phyloP scores from a whole-genome alignment of 2,329 filamentous ascomycete species.

The Tolypocladium cylindrosporum region DNA sequence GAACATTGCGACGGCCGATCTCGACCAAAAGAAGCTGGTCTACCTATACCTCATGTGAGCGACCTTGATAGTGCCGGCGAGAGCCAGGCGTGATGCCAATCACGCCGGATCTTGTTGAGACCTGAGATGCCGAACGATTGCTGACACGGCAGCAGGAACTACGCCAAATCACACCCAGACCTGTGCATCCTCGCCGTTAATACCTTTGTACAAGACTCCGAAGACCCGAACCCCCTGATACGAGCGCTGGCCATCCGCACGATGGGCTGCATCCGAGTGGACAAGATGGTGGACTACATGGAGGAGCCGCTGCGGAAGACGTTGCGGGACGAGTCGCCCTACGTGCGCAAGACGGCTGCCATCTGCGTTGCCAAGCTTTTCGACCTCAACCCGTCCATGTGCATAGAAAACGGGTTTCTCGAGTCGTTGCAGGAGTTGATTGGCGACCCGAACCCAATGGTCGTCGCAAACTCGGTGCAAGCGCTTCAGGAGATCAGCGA shows the following conservation, averaged over 20 bases:
- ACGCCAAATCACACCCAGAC: constrained; percentile 97
- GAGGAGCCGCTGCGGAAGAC: constrained; percentile 96
- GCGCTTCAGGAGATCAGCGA: constrained; percentile 88
- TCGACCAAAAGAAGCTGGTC: constrained; percentile 99
- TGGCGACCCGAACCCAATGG: constrained; percentile 96
- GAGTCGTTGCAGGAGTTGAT: constrained; percentile 93
- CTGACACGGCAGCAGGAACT: constrained; percentile 58
- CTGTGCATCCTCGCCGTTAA: constrained; percentile 98
- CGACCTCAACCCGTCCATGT: constrained; percentile 85
- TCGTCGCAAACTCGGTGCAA: constrained; percentile 94
- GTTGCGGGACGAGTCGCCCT: constrained; percentile 90
- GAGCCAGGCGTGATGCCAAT: background rate
- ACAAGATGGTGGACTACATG: constrained; percentile 99
- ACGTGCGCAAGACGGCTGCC: constrained; percentile 94
- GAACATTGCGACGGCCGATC: constrained; percentile 89
- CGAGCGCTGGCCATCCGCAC: constrained; percentile 91
- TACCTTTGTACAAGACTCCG: constrained; percentile 97
- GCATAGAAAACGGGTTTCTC: constrained; percentile 92
- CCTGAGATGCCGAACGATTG: background rate
- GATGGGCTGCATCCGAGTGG: constrained; percentile 96
- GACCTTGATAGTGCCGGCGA: background rate
- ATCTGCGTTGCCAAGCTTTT: constrained; percentile 98
- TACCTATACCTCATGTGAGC: constrained; percentile 93
- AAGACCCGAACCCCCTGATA: constrained; percentile 95
- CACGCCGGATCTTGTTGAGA: too few species aligned